These are phyloP conservation scores for Aotearoamyces nothofagi DNA, from an alignment of 2,329 filamentous ascomycete genomes.

Conservation along the genomic window DNA sequence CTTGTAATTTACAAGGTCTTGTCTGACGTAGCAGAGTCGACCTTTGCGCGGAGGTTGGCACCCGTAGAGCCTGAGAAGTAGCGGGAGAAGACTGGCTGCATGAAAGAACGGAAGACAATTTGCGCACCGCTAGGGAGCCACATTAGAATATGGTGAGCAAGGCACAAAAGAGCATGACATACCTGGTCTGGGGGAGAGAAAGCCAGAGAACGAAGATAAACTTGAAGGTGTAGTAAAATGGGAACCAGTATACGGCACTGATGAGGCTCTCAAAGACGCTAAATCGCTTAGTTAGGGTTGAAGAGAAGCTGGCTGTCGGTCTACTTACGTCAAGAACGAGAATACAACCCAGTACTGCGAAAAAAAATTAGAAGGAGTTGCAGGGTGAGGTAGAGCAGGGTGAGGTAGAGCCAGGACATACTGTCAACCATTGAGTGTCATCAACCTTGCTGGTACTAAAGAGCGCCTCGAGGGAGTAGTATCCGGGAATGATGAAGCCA, in stretches of 20 bases:
- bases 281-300: conserved; percentile 5
- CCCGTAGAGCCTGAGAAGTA: conserved; percentile 75
- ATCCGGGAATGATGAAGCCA: conserved; percentile 68
- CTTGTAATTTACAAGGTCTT: conserved; percentile 56
- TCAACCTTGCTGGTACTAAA: conserved; percentile 59
- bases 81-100: conserved; percentile 80
- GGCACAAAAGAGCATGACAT: conserved; percentile 32
- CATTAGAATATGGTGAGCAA: too few relatives aligned
- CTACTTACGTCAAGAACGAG: conserved; percentile 54
- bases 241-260: conserved; percentile 84
- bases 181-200: conserved; percentile 87
- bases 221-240: conserved; percentile 99
- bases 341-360: conserved; percentile 80
- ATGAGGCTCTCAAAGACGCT: conserved; percentile 68
- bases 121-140: conserved; percentile 97
- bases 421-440: conserved; percentile 69
- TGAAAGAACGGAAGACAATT: conserved; percentile 89
- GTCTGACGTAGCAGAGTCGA: conserved; percentile 50
- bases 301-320: neutral
- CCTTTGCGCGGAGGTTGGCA: conserved; percentile 78
- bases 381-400: conserved; percentile 5
- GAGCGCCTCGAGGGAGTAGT: conserved; percentile 69
- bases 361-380: too few relatives aligned
- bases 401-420: conserved; percentile 26
- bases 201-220: conserved; percentile 97